phyloP scores from a whole-genome alignment of 495 filamentous ascomycete species.

The Aspergillus mulundensis region DNA sequence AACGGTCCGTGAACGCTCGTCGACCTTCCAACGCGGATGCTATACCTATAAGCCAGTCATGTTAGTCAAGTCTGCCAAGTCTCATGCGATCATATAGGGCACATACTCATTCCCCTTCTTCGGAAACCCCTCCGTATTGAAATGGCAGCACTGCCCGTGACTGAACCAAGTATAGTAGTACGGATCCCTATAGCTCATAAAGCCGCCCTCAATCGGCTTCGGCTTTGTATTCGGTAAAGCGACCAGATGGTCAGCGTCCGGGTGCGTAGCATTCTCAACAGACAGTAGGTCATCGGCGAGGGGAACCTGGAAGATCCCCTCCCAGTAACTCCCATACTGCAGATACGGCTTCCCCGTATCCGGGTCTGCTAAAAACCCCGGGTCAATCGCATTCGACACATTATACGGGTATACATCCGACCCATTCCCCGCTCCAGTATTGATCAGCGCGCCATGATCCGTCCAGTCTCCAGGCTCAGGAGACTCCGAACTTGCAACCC shows the following conservation, averaged over 20 bases:
- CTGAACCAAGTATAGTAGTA: conserved; percentile 74
- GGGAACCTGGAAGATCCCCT: conserved; percentile 62
- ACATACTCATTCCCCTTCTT: conserved; percentile 57
- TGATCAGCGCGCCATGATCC: conserved; percentile 44
- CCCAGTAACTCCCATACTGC: conserved; percentile 70
- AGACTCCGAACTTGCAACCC: conserved; percentile 60
- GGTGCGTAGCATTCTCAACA: conserved; percentile 25
- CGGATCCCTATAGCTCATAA: conserved; percentile 50
- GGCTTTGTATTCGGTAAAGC: conserved; percentile 24
- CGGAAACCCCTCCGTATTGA: conserved; percentile 38
- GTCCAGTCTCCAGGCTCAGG: conserved; percentile 57
- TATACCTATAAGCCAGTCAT: conserved; percentile 21
- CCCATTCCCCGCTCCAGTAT: conserved; percentile 26
- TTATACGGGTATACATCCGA: conserved; percentile 48
- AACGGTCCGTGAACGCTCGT: conserved; percentile 37
- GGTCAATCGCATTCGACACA: conserved; percentile 70
- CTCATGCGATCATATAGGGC: too few species aligned
- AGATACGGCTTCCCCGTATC: conserved; percentile 48
- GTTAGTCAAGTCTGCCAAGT: not conserved
- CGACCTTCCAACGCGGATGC: conserved; percentile 42
- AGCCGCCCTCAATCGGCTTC: conserved; percentile 58
- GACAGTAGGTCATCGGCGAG: conserved; percentile 46
- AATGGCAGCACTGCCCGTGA: conserved; percentile 64
- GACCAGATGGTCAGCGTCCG: conserved; percentile 49
- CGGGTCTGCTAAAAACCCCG: conserved; percentile 52